These are phyloP conservation scores for Citrullus amarus DNA, from an alignment of 306 rosid species.

Conservation along the genomic window DNA sequence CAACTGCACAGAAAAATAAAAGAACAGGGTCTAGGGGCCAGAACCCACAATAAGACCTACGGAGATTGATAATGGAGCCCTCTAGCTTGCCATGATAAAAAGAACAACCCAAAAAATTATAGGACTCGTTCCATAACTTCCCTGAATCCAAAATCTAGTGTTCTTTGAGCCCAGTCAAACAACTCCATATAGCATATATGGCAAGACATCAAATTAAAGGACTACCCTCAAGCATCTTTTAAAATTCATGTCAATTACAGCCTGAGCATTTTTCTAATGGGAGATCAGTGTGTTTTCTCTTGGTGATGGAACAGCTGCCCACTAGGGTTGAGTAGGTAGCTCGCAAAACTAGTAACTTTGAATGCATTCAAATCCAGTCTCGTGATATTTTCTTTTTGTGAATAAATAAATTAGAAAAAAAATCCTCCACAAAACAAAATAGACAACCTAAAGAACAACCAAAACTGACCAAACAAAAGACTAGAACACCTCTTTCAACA, in stretches of 20 bases:
- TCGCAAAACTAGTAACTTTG: not conserved
- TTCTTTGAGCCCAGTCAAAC: not conserved
- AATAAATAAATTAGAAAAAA: not conserved
- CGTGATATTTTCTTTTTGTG: not conserved
- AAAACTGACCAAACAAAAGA: not conserved
- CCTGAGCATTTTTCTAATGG: not conserved
- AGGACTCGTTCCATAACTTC: not conserved
- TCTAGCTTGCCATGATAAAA: not conserved
- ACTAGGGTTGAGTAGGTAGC: not conserved
- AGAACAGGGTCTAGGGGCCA: not conserved
- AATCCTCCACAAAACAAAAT: not conserved
- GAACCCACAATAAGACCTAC: not conserved
- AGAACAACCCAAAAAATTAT: not conserved
- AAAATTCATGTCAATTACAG: not conserved
- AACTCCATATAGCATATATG: not conserved
- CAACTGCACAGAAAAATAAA: not conserved
- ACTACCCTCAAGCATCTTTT: not conserved
- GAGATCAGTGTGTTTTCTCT: not conserved
- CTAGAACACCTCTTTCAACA: not conserved
- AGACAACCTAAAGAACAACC: not conserved
- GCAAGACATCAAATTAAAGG: not conserved
- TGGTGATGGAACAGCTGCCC: not conserved
- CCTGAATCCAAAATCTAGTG: not conserved
- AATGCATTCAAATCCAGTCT: not conserved
- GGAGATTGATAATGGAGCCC: not conserved